Evolutionary conservation across 225 moss, liverwort and hornwort genomes (phyloP).

Genomic region (Neckera pumila): DNA sequence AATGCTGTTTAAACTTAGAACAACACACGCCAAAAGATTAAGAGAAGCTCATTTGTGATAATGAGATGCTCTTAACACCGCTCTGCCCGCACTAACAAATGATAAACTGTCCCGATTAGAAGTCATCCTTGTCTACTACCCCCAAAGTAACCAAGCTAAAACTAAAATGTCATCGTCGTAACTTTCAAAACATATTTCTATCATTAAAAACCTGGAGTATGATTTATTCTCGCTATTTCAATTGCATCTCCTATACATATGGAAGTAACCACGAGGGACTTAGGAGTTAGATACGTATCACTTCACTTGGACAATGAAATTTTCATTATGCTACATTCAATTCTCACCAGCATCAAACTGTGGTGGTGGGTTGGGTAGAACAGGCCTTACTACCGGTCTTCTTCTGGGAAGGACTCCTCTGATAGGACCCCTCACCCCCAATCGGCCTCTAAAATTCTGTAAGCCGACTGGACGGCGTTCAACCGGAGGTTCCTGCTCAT

Average conservation of each 20-base stretch:
- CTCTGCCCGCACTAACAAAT: neutral
- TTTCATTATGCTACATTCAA: neutral
- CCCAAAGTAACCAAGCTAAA: neutral
- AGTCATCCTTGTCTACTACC: neutral
- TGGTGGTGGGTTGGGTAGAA: neutral
- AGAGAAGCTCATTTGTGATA: neutral
- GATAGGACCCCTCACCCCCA: neutral
- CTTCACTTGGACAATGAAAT: neutral
- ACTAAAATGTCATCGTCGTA: neutral
- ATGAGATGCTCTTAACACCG: neutral
- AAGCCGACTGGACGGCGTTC: neutral
- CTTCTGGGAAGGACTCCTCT: neutral
- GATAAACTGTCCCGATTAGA: neutral
- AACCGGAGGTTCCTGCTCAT: neutral
- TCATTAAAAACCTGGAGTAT: neutral
- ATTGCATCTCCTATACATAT: neutral
- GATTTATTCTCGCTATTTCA: neutral
- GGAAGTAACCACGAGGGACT: neutral
- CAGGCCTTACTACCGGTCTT: neutral
- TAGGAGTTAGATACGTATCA: neutral
- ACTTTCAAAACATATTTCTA: neutral
- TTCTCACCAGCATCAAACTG: neutral
- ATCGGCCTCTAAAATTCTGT: neutral
- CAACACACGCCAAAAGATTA: neutral
- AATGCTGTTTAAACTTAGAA: neutral